Percentiles rank a stretch among this genome's conserved stretches.
These are phyloP conservation scores for Heliocybe sulcata DNA, from an alignment of 1,284 basidiomycete genomes.

Conservation along the genomic window DNA sequence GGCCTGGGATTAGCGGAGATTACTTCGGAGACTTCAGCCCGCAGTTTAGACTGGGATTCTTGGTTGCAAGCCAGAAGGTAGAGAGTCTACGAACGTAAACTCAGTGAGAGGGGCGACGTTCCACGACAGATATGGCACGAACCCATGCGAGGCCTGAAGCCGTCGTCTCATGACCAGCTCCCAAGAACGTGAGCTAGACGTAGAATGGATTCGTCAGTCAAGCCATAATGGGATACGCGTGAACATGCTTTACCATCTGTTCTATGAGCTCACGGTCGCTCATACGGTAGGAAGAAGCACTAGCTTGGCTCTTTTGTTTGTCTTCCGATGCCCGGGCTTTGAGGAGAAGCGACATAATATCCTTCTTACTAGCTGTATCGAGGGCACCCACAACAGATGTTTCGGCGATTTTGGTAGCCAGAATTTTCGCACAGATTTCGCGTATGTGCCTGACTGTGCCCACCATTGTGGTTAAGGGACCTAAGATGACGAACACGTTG, in stretches of 20 bases:
- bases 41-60: slow-evolving; percentile 31
- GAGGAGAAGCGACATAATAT: slow-evolving; percentile 43
- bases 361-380: slow-evolving; percentile 35
- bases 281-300: slow-evolving; percentile 26
- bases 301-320: background rate
- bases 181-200: slow-evolving; percentile 37
- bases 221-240: background rate
- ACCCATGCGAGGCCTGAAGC: slow-evolving; percentile 41
- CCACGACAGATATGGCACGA: slow-evolving; percentile 4
- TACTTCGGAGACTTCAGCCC: slow-evolving; percentile 32
- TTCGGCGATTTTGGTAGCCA: slow-evolving; percentile 30
- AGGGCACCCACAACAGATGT: slow-evolving; percentile 3
- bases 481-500: slow-evolving; percentile 13
- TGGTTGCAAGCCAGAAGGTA: slow-evolving; percentile 29
- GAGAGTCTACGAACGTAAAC: slow-evolving; percentile 21
- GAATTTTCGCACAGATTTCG: slow-evolving; percentile 29
- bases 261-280: slow-evolving; percentile 41
- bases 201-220: background rate
- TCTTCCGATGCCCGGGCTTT: slow-evolving; percentile 29
- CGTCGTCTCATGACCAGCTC: slow-evolving; percentile 46
- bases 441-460: slow-evolving; percentile 35
- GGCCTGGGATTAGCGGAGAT: slow-evolving; percentile 28
- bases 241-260: slow-evolving; percentile 31
- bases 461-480: slow-evolving; percentile 21
- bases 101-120: background rate